Evolutionary conservation across 768 basidiomycete genomes (phyloP), one percentile per base, ranked within the genome.

Genomic region (Boletus barrowsii): DNA sequence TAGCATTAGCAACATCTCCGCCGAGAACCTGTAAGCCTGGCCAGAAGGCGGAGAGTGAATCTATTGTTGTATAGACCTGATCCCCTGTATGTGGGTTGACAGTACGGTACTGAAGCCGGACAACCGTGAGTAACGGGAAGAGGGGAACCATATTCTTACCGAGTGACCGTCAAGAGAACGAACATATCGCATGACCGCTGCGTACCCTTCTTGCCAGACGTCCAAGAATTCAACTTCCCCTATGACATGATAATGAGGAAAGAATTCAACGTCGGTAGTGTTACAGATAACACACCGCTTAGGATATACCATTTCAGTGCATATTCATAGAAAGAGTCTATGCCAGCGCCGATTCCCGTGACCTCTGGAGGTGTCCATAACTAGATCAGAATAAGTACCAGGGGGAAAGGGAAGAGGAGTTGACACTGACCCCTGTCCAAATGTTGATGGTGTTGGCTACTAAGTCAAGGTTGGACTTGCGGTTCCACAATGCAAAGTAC

Each of bases 301-400:
- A 93, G 64, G 39, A 96, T 85, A 66, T 94, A 93, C 84, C 92
- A 93, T 65, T 95, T 95, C 42, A 94, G 71, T 11, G 93, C 90
- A 69, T 95, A 95, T 67, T 99, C 97, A 66, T 89, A 94, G 68
- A 96, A 97, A 4, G 90, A 93, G 68, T 98, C 97, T 41, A 97
- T 86, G 1, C 97, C 97, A 7, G 97, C 97, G 24, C 96, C 96
- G 32, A 95, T 89, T 2, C 88, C 82, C 26, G 84, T 86, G 8
- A 87, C 72, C 57, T 92, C 87, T 17, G 93, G 92, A 45, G 76
- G 71, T 14, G 79, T 81, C 93, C 93, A 97, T 35, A 74, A 68
- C 90, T 65, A 22, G 11, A 55, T 14, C 47, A 49, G 35, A 45
- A 41, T 61, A 52, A 46, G 62, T 53, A 47, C 42, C 20, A 40